These are phyloP conservation scores for Exophiala viscosa DNA, from an alignment of 2,329 filamentous ascomycete genomes.

Conservation along the genomic window DNA sequence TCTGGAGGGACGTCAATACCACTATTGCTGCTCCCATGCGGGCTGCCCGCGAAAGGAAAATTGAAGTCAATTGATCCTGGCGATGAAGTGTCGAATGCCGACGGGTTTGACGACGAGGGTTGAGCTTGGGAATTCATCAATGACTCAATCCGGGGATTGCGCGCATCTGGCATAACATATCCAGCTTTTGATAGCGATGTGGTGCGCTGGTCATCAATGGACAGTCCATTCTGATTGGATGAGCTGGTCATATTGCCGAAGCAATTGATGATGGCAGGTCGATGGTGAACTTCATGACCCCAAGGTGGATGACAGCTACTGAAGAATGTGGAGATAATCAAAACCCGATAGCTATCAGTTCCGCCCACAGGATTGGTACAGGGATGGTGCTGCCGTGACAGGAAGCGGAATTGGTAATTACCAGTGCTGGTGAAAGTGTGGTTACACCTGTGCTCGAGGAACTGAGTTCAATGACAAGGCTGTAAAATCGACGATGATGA, in stretches of 20 bases:
- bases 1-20: slow-evolving; percentile 26
- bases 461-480: too few relatives aligned
- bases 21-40: slow-evolving; percentile 25
- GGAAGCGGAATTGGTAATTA: too few relatives aligned
- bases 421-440: too few relatives aligned
- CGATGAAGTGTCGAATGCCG: slow-evolving; percentile 22
- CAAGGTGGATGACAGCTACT: slow-evolving; percentile 7
- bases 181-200: slow-evolving; percentile 12
- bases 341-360: neutral
- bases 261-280: neutral
- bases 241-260: slow-evolving; percentile 19
- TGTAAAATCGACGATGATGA: too few relatives aligned
- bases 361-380: neutral
- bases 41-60: slow-evolving; percentile 24
- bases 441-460: too few relatives aligned
- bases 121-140: slow-evolving; percentile 17
- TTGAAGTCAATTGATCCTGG: slow-evolving; percentile 22
- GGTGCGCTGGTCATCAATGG: slow-evolving; percentile 7
- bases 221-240: slow-evolving; percentile 10
- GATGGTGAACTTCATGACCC: slow-evolving; percentile 13
- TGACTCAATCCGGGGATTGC: slow-evolving; percentile 22
- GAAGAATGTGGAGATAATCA: neutral
- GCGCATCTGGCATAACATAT: slow-evolving; percentile 16
- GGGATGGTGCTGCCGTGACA: too few relatives aligned
- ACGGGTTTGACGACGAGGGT: slow-evolving; percentile 10